Base-by-base conservation (phyloP, 306 rosid species). In the Amphicarpaea edgeworthii region DNA sequence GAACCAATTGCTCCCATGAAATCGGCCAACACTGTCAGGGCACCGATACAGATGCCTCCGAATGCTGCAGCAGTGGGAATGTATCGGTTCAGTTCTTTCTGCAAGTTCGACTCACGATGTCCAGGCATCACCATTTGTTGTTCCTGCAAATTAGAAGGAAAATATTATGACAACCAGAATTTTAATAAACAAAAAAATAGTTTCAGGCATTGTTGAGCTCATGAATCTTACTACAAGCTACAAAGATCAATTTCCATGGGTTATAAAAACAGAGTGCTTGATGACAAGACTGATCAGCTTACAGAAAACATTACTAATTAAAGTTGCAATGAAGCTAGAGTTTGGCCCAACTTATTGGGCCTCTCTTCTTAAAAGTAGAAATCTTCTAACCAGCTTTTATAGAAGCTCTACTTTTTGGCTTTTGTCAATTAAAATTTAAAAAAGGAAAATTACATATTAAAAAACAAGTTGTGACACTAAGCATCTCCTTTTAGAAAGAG, bases 61-160 rank as follows among this genome's bases (percentile, higher is more conserved):
- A 87, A 87, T 0, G 88, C 92, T 0, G 92, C 89, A 0, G 97
- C 93, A 0, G 93, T 88, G 12, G 92, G 92, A 5, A 88, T 88
- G 80, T 91, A 88, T 50, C 89, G 86, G 70, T 88, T 84, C 63
- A 89, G 57, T 67, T 91, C 87, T 32, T 81, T 91, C 79, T 87
- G 87, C 68, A 89, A 72, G 83, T 86, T 91, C 50, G 93, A 84
- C 61, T 89, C 92, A 0, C 89, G 75, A 43, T 89, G 92, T 19
- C 92, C 93, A 8, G 89, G 92, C 90, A 91, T 85, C 68, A 87
- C 90, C 93, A 89, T 87, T 84, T 87, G 89, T 85, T 89, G 91
- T 65, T 91, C 92, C 93, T 91, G 86, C 16, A 58, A 9, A 42
- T 42, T 20, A 5, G 14, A 8, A 11, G 12, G n/a, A 14, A n/a